Evolutionary conservation across 148 eudicot species (phyloP).

Genomic region (Mesembryanthemum crystallinum): DNA sequence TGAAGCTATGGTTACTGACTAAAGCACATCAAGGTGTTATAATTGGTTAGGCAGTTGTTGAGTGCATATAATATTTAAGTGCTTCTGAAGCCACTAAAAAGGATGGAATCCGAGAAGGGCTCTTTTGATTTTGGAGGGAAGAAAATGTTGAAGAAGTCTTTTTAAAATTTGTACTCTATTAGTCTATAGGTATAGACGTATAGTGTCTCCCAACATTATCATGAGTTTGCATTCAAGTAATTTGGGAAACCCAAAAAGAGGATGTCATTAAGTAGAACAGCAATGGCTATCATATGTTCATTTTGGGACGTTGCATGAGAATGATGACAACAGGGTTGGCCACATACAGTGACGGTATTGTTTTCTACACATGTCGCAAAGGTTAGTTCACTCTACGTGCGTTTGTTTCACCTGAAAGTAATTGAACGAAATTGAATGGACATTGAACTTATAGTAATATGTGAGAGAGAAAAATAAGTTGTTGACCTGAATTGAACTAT

Average conservation of each 20-base stretch:
- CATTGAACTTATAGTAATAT: too few species aligned
- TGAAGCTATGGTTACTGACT: background rate
- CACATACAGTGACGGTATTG: background rate
- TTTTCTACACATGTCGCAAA: background rate
- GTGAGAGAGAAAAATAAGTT: too few species aligned
- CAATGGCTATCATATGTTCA: background rate
- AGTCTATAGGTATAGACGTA: background rate
- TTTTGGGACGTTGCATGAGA: slow-evolving; percentile 26
- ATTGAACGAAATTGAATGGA: too few species aligned
- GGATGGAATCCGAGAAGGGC: slow-evolving; percentile 9
- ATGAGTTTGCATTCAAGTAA: slow-evolving; percentile 5
- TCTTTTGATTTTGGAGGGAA: background rate
- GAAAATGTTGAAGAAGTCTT: background rate
- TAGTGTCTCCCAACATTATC: background rate
- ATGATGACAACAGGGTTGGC: slow-evolving; percentile 7
- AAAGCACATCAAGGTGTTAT: slow-evolving; percentile 1
- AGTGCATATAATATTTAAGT: background rate
- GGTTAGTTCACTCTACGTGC: background rate
- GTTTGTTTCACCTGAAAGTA: background rate
- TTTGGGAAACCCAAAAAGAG: background rate
- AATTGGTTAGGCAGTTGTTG: slow-evolving; percentile 10
- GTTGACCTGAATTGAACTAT: too few species aligned
- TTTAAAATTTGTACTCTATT: background rate
- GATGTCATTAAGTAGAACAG: background rate
- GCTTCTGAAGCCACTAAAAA: slow-evolving; percentile 8